Evolutionary conservation across 1,284 basidiomycete genomes (phyloP).

Genomic region (Cryptococcus maquisensis): DNA sequence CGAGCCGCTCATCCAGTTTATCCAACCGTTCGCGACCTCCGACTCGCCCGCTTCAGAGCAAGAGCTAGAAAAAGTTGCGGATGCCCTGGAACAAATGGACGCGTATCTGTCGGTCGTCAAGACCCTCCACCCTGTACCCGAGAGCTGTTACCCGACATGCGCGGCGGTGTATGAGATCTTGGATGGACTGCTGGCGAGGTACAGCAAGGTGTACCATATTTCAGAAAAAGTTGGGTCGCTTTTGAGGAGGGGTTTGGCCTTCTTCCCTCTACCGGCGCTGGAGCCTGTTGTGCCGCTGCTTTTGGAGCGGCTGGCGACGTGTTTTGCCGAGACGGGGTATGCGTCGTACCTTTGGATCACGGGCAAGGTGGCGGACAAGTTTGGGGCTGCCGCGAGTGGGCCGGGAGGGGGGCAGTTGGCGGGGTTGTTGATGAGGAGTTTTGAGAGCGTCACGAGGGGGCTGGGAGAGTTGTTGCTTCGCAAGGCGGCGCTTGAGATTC

Average conservation of each 20-base stretch:
- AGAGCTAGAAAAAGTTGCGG: slow-evolving; percentile 63
- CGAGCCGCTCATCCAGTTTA: slow-evolving; percentile 53
- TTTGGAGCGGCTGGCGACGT: slow-evolving; percentile 67
- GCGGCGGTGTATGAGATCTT: slow-evolving; percentile 78
- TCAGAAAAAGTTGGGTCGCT: slow-evolving; percentile 85
- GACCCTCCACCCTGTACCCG: slow-evolving; percentile 73
- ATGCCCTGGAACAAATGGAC: slow-evolving; percentile 83
- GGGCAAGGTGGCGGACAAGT: slow-evolving; percentile 72
- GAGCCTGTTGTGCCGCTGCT: slow-evolving; percentile 67
- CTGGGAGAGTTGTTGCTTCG: slow-evolving; percentile 63
- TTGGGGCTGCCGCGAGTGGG: slow-evolving; percentile 55
- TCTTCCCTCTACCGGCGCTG: slow-evolving; percentile 67
- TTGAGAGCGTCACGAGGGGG: slow-evolving; percentile 68
- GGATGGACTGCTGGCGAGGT: slow-evolving; percentile 72
- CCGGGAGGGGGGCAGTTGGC: slow-evolving; percentile 51
- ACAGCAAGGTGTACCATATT: slow-evolving; percentile 72
- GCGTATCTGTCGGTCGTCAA: slow-evolving; percentile 76
- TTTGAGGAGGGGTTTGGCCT: slow-evolving; percentile 73
- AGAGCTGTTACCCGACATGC: slow-evolving; percentile 72
- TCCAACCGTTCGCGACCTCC: slow-evolving; percentile 43
- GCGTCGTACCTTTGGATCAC: slow-evolving; percentile 93
- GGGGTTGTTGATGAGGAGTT: slow-evolving; percentile 59
- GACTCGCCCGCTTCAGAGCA: slow-evolving; percentile 54
- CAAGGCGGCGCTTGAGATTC: slow-evolving; percentile 65
- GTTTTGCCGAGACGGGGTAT: slow-evolving; percentile 77